Evolutionary conservation across 139 green algal genomes (phyloP), one percentile per base, ranked within the genome.

Genomic region (Tetradesmus obliquus): DNA sequence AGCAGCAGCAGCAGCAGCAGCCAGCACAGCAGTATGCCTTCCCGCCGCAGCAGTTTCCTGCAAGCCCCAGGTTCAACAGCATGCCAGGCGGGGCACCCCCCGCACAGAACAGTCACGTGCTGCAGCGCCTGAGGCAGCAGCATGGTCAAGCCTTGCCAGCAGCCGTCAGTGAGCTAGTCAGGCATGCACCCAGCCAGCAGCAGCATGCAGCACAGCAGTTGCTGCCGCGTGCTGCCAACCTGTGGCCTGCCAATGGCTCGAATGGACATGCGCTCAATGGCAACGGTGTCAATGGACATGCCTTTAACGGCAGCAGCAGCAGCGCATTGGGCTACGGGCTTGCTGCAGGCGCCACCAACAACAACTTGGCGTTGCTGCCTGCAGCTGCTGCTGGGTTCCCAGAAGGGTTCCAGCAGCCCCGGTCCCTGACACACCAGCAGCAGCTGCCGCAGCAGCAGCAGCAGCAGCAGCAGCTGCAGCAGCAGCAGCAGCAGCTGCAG

Each of bases 1-100:
- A 82, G 58, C 57, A 88, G 20, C 79, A 88, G 10, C 90, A 92
- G 82, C 82, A 92, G 20, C 60, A 80, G n/a, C 45, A 86, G 72
- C 13, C 13, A 13, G 66, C 66, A 19, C 55, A 53, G 83, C 55
- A 55, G 83, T 53, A 71, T 19, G 66, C 62, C 10, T 72, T 72
- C 3, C 62, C 15, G 12, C 15, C 7, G 66, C 15, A 24, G 66
- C 66, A 76, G 66, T 19, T 71, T 71, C 60, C 60, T 71, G 60
- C 8, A 15, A 76, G 66, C 17, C 3, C 17, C 1, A 3, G 1
- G 3, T 24, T 76, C 66, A 76, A 76, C 66, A 76, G 66, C 66
- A 76, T 76, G 66, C 66, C 66, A 20, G 66, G 15, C 3, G 66
- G 66, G 3, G 66, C 66, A 5, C 66, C 66, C 3, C 66, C 66